Conservation (phyloP, 1,284 basidiomycete genomes). For the Heterobasidion occidentale region DNA sequence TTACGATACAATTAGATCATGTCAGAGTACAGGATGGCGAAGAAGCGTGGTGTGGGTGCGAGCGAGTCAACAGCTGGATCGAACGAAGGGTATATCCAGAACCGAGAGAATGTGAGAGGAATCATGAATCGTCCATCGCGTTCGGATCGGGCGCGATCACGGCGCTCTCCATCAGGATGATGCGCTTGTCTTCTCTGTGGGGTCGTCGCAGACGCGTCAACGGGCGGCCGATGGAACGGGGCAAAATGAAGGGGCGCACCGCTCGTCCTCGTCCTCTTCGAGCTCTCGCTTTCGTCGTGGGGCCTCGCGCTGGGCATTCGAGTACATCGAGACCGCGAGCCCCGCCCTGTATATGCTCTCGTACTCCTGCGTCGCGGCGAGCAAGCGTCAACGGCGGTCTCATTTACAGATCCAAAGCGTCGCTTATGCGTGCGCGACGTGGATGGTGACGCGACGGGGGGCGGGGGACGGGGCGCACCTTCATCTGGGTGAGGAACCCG, state of each 20-base stretch:
- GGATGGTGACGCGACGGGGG: background rate
- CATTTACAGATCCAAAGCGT: no score
- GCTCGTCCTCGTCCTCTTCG: slow-evolving; percentile 52
- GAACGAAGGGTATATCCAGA: no score
- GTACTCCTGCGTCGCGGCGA: slow-evolving; percentile 55
- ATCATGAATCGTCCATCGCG: slow-evolving; percentile 34
- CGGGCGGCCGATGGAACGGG: background rate
- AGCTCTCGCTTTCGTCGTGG: slow-evolving; percentile 59
- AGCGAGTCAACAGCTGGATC: no score
- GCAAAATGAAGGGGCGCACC: slow-evolving; percentile 32
- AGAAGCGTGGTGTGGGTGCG: no score
- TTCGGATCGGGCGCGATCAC: slow-evolving; percentile 29
- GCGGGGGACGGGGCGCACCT: slow-evolving; percentile 35
- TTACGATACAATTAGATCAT: background rate
- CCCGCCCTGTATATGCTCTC: slow-evolving; percentile 82
- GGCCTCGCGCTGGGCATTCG: slow-evolving; percentile 30
- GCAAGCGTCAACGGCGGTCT: no score
- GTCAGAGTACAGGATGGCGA: background rate
- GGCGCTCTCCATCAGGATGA: slow-evolving; percentile 16
- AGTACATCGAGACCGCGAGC: slow-evolving; percentile 38
- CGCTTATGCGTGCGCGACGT: no score
- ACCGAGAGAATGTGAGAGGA: background rate
- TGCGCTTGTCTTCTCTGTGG: slow-evolving; percentile 21
- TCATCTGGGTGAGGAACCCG: slow-evolving; percentile 82
- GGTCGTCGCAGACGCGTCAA: background rate